Evolutionary conservation across 352 stramenopile genomes (phyloP), one percentile per base, ranked within the genome.

Genomic region (Aphanomyces euteiches): DNA sequence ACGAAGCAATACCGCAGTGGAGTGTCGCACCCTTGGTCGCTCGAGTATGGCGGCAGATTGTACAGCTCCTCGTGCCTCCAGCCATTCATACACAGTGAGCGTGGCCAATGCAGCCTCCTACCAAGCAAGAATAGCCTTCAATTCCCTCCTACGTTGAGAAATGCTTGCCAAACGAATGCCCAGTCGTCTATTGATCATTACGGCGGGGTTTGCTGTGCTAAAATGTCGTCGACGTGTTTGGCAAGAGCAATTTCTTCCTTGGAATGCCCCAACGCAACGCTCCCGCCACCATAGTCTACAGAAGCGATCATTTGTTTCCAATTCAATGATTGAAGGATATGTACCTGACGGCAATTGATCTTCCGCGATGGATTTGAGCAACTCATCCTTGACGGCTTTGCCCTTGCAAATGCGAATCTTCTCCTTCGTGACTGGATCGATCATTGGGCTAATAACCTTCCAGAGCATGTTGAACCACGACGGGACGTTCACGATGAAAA

Each of bases 401-500:
- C 67, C 66, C 21, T 61, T 68, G 45, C 66, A 40, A 50, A 48
- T 66, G 4, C 50, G 40, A 41, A 65, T 43, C 82, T 98, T 98
- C 64, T 97, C 82, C 68, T 90, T 88, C n/a, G 95, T 98, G 8
- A 95, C 92, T 37, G 96, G 92, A 66, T 97, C 85, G 65, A 98
- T 88, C 47, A 98, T 67, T 21, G 95, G 93, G 78, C 96, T 96
- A 57, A 98, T 86, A 67, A 98, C 86, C 58, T 91, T 92, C 83
- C 95, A 98, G 48, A 98, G 84, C 71, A 92, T 90, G 77, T 95
- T 90, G 77, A 98, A 97, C 95, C 95, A 98, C 59, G 83, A 87
- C 0, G 95, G 95, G 38, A 97, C 95, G 82, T 98, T 98, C 65
- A 98, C 89, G 56, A 98, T 93, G 53, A 98, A 92, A 69, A 97